phyloP scores from a whole-genome alignment of 805 yeast species.

The Metschnikowia lachancei region DNA sequence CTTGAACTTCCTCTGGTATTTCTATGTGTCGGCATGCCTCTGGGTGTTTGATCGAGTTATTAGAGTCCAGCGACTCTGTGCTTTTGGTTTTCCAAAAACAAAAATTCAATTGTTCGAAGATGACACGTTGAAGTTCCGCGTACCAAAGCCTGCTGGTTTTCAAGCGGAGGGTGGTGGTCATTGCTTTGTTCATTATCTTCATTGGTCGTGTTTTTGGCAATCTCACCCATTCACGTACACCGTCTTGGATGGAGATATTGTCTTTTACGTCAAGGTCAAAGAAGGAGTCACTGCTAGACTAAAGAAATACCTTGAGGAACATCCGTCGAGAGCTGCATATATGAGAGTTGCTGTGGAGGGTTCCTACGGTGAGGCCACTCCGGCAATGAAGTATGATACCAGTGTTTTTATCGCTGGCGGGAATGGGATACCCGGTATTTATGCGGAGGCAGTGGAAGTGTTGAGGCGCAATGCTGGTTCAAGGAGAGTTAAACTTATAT shows the following conservation, averaged over 20 bases:
- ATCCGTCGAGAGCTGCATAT: conserved; percentile 17
- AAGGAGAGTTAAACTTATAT: conserved; percentile 44
- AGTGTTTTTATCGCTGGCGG: conserved; percentile 41
- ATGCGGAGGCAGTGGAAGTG: conserved; percentile 28
- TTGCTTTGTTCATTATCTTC: conserved; percentile 53
- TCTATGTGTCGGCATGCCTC: conserved; percentile 17
- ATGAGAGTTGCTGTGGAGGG: conserved; percentile 40
- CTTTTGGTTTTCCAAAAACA: conserved; percentile 61
- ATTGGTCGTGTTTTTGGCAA: conserved; percentile 52
- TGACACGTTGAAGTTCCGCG: conserved; percentile 48
- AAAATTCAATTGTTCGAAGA: conserved; percentile 40
- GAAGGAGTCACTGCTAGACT: conserved; percentile 31
- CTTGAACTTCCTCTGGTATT: conserved; percentile 24
- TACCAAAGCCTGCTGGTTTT: conserved; percentile 55
- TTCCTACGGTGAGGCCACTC: conserved; percentile 36
- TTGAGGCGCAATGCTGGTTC: background rate
- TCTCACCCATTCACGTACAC: conserved; percentile 65
- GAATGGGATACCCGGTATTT: conserved; percentile 43
- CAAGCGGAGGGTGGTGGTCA: conserved; percentile 59
- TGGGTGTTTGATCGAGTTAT: conserved; percentile 39
- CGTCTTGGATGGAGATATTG: conserved; percentile 11
- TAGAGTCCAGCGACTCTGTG: conserved; percentile 52
- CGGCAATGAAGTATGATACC: conserved; percentile 28
- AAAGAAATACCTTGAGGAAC: conserved; percentile 20
- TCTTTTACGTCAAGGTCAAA: conserved; percentile 34